phyloP scores from a whole-genome alignment of 2,329 filamentous ascomycete species.

The Verticillium alfalfae region DNA sequence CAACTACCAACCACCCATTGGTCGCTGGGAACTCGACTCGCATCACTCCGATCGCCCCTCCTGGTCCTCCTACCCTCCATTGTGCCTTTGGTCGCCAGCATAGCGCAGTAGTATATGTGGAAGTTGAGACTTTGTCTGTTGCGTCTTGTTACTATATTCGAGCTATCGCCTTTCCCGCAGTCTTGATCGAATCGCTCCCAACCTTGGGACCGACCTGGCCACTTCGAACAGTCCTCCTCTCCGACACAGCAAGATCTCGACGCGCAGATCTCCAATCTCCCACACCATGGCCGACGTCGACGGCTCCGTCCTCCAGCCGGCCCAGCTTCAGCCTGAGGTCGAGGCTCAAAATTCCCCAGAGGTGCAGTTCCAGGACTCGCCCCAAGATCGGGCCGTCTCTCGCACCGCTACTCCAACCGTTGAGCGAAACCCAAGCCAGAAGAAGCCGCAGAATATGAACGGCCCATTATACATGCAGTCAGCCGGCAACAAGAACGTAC shows the following conservation, averaged over 20 bases:
- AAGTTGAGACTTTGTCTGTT: background rate
- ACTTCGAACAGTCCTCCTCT: background rate
- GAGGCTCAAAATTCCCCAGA: background rate
- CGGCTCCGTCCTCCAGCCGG: background rate
- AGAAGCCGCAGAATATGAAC: conserved; percentile 36
- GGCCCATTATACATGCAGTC: conserved; percentile 54
- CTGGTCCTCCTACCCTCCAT: background rate
- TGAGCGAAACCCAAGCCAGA: conserved; percentile 9
- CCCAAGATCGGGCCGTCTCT: background rate
- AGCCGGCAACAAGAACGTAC: conserved; percentile 38
- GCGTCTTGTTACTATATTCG: background rate
- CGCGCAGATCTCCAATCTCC: background rate
- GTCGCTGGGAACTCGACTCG: background rate
- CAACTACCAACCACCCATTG: background rate
- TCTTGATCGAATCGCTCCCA: background rate
- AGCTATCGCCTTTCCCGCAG: background rate
- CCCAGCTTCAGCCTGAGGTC: background rate
- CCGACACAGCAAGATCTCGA: background rate
- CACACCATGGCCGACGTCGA: conserved; percentile 10
- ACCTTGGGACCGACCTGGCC: background rate
- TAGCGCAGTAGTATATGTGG: background rate
- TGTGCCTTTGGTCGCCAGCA: background rate
- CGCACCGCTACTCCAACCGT: conserved; percentile 1
- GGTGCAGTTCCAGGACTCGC: conserved; percentile 4
- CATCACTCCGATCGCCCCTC: background rate